Conservation (phyloP, 495 filamentous ascomycete species). For the Penicillium desertorum region DNA sequence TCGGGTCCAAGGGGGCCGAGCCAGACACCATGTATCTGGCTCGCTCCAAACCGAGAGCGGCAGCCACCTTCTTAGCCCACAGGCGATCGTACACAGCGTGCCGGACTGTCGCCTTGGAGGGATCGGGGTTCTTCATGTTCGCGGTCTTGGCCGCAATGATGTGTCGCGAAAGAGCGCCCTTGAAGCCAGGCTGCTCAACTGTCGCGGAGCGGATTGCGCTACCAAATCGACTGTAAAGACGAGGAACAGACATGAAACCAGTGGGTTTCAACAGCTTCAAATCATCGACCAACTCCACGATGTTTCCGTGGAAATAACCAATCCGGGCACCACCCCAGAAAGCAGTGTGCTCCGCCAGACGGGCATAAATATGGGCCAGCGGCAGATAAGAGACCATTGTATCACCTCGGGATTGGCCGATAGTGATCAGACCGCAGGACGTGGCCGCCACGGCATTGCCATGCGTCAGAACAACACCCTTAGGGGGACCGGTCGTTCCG, state of each 20-base stretch:
- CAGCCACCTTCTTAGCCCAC: slow-evolving; percentile 86
- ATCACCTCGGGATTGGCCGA: slow-evolving; percentile 53
- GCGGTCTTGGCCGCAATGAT: slow-evolving; percentile 78
- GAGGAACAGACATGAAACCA: slow-evolving; percentile 82
- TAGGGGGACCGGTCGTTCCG: slow-evolving; percentile 91
- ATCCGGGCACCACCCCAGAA: slow-evolving; percentile 73
- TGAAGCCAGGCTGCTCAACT: slow-evolving; percentile 74
- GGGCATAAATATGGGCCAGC: slow-evolving; percentile 90
- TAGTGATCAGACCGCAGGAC: slow-evolving; percentile 53
- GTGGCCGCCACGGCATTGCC: slow-evolving; percentile 74
- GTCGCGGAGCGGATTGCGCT: slow-evolving; percentile 75
- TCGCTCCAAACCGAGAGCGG: slow-evolving; percentile 76
- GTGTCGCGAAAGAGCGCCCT: slow-evolving; percentile 76
- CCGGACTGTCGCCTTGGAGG: slow-evolving; percentile 71
- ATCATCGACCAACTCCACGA: slow-evolving; percentile 84
- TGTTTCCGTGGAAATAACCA: slow-evolving; percentile 95
- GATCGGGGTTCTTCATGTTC: slow-evolving; percentile 64
- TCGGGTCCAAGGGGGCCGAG: slow-evolving; percentile 86
- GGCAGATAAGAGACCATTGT: slow-evolving; percentile 83
- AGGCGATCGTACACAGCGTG: slow-evolving; percentile 90
- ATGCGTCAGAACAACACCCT: slow-evolving; percentile 89
- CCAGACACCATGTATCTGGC: slow-evolving; percentile 76
- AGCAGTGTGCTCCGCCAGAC: slow-evolving; percentile 73
- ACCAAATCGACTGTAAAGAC: slow-evolving; percentile 90
- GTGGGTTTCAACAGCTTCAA: slow-evolving; percentile 84